Evolutionary conservation across 1,284 basidiomycete species (phyloP), one percentile per base, ranked within the genome.

Genomic region (Malassezia psittaci): DNA sequence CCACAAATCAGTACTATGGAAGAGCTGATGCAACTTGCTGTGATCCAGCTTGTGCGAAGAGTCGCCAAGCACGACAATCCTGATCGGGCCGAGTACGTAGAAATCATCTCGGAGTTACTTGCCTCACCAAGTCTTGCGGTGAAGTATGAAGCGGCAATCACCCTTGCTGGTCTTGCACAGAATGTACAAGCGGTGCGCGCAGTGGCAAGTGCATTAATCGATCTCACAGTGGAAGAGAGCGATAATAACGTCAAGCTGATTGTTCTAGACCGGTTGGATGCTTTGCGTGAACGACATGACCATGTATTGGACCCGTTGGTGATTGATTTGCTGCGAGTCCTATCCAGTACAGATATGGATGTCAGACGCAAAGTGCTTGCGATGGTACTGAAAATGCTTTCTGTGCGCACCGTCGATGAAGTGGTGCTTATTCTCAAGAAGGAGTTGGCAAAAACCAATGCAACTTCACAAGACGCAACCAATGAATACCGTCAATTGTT

Each of bases 231-330:
- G 73, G 93, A 91, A 78, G 91, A 96, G 77, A 90, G 90, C 1
- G 93, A 96, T 79, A 99, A 98, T 79, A 99, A 98, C 68, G 93
- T 96, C 77, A 98, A 98, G 78, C 83, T 98, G 55, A 98, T 98
- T 63, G 94, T 98, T 10, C 82, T 99, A 34, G 89, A 94, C 73
- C 84, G 94, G 45, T 83, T 99, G 42, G 88, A 96, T 54, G 77
- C 77, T 21, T 81, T 99, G 16, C 83, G 89, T 35, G 79, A 83
- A 29, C 89, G 86, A 72, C 90, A 96, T 76, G 90, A 89, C 35
- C 87, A 88, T 73, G 85, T 96, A 48, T 79, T 98, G 45, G 90
- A 98, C 74, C 81, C 85, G 8, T 82, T 96, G 59, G 90, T 93
- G 64, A 93, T 96, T 87, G 94, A 99, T 70, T 83, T 98, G 41